Base-by-base conservation (phyloP, 345 rosid genomes). In the Citrus mangshanensis region DNA sequence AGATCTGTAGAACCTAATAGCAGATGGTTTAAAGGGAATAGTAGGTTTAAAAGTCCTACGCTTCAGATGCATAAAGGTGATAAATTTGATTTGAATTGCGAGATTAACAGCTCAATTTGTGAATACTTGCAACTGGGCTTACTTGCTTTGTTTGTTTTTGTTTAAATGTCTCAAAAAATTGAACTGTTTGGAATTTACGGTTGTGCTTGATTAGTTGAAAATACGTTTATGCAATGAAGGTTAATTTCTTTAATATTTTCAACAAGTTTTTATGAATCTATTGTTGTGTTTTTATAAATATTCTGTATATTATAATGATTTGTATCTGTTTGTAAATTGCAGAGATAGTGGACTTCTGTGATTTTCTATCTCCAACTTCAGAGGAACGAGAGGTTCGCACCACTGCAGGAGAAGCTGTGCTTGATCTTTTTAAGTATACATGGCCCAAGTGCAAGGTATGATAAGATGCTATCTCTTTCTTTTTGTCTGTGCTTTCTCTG, bases 41-140 rank as follows among this genome's bases (percentile, higher is more conserved):
- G 91, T 64, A 82, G 79, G 66, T 88, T 91, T 73, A 87, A 82
- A 77, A 95, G 96, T 77, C 98, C 97, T 27, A 92, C 91, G 98
- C 91, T 95, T 74, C 97, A 91, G 76, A 81, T 95, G 72, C 99
- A 95, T 85, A 95, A 92, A 93, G 98, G 98, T 92, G 73, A 32
- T 55, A 10, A 0, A 3, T 35, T 27, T 5, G 37, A 34, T 9
- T 42, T 18, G 42, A 18, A 38, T 62, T 25, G 60, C 14, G 24
- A 30, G 55, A 14, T 49, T 63, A 4, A 46, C 13, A 24, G 25
- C 37, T 9, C 30, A 55, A 24, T 68, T 68, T 24, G 62, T 14
- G 64, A 28, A 18, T 59, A 1, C 18, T 6, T 58, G 19, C 34
- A 34, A 9, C 18, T 58, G 54, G 46, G 51, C 1, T 60, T 73